Conservation (phyloP, 1,139 yeast species). For the Arxiozyma heterogenica region DNA sequence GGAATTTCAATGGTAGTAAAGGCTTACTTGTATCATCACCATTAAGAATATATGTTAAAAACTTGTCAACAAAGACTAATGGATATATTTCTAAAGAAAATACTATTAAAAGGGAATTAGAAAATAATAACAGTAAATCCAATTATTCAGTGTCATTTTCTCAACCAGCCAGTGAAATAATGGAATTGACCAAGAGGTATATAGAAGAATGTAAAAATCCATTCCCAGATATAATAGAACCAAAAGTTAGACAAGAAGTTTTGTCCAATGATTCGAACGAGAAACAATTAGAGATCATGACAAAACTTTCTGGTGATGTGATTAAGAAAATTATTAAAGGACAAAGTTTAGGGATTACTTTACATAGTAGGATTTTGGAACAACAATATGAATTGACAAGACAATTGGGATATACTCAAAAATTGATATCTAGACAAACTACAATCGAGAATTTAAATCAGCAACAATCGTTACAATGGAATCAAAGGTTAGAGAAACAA, state of each 20-base stretch:
- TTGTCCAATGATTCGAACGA: slow-evolving; percentile 22
- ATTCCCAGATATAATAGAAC: slow-evolving; percentile 14
- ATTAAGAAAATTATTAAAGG: slow-evolving; percentile 17
- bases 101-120: not conserved
- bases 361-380: slow-evolving; percentile 29
- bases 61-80: not conserved
- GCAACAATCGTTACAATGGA: slow-evolving; percentile 10
- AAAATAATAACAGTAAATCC: slow-evolving; percentile 1
- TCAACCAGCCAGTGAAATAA: slow-evolving; percentile 21
- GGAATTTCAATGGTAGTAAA: slow-evolving; percentile 9
- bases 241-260: slow-evolving; percentile 16
- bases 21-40: slow-evolving; percentile 11
- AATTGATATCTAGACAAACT: slow-evolving; percentile 11
- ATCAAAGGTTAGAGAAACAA: slow-evolving; percentile 27
- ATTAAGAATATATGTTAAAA: not conserved
- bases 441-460: slow-evolving; percentile 4
- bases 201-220: slow-evolving; percentile 12
- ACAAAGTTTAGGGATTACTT: slow-evolving; percentile 20
- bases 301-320: slow-evolving; percentile 19
- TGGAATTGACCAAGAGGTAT: slow-evolving; percentile 11
- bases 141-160: slow-evolving; percentile 6
- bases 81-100: not conserved
- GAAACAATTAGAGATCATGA: slow-evolving; percentile 21
- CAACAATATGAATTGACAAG: slow-evolving; percentile 32
- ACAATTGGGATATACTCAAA: slow-evolving; percentile 30